A percentile compares a stretch with the other conserved stretches of the same genome.
phyloP scores from a whole-genome alignment of 495 filamentous ascomycete genomes.

The Aspergillus hancockii region DNA sequence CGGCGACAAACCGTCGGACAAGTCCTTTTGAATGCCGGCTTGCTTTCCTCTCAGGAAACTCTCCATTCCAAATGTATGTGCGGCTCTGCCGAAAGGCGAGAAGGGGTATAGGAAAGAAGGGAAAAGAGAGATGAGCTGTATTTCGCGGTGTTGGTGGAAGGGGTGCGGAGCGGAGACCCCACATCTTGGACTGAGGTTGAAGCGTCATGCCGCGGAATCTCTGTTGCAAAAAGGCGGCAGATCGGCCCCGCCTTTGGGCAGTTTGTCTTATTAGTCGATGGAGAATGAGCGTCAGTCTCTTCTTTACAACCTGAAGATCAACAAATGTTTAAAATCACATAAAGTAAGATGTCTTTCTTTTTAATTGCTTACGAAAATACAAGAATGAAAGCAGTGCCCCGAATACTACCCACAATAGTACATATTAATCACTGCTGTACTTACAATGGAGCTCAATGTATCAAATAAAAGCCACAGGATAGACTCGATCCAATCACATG shows the following conservation, averaged over 20 bases:
- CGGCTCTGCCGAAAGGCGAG: conserved; percentile 12
- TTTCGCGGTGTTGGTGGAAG: conserved; percentile 15
- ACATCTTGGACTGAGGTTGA: conserved; percentile 4
- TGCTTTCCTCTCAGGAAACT: conserved; percentile 90
- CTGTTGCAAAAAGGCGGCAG: conserved; percentile 7
- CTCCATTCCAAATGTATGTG: conserved; percentile 56
- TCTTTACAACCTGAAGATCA: too few relatives aligned
- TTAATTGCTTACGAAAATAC: too few relatives aligned
- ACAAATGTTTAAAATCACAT: too few relatives aligned
- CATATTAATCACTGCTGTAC: too few relatives aligned
- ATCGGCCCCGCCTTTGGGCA: conserved; percentile 16
- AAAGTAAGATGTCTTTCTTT: too few relatives aligned
- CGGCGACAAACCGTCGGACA: conserved; percentile 75
- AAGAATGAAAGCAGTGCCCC: too few relatives aligned
- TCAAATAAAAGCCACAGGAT: too few relatives aligned
- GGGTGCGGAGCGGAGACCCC: conserved; percentile 31
- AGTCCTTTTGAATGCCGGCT: conserved; percentile 85
- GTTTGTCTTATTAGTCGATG: conserved; percentile 1
- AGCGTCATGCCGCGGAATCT: conserved; percentile 7
- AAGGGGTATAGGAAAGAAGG: conserved; percentile 21
- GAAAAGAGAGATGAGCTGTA: conserved; percentile 18
- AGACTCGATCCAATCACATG: too few relatives aligned
- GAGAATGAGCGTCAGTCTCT: too few relatives aligned
- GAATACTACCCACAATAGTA: too few relatives aligned
- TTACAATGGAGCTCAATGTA: too few relatives aligned